Conservation (phyloP, 2,329 filamentous ascomycete species). For the Fusarium guadeloupense region DNA sequence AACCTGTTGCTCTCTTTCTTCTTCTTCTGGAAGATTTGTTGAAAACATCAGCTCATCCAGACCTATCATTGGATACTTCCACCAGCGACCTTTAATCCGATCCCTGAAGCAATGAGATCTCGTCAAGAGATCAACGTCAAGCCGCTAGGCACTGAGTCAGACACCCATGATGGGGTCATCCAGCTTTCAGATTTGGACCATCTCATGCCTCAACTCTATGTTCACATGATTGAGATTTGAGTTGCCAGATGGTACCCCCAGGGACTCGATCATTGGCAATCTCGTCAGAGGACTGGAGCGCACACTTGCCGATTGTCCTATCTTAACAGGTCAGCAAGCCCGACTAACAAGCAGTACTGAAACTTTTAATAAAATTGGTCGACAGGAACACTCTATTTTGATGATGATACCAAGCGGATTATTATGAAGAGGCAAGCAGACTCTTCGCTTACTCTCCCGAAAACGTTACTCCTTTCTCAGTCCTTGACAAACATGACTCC, state of each 20-base stretch:
- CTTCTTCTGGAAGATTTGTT: too few relatives aligned
- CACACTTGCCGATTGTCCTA: slow-evolving; percentile 9
- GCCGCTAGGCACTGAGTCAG: not conserved
- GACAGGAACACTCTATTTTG: slow-evolving; percentile 6
- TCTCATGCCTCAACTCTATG: slow-evolving; percentile 31
- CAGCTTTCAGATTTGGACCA: slow-evolving; percentile 19
- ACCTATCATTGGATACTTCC: too few relatives aligned
- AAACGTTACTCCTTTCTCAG: not conserved
- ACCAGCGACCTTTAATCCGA: not conserved
- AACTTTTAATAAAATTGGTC: not conserved
- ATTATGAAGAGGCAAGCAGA: slow-evolving; percentile 5
- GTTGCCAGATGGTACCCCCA: not conserved
- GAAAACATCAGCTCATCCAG: too few relatives aligned
- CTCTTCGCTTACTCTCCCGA: slow-evolving; percentile 8
- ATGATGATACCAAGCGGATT: slow-evolving; percentile 1
- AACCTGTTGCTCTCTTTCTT: too few relatives aligned
- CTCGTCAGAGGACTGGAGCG: slow-evolving; percentile 12
- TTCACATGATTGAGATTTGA: slow-evolving; percentile 23
- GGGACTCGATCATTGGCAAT: not conserved
- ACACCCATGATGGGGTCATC: not conserved
- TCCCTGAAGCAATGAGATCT: not conserved
- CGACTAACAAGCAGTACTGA: not conserved
- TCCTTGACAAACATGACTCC: slow-evolving; percentile 8
- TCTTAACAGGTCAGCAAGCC: slow-evolving; percentile 4
- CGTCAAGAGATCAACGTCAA: not conserved